phyloP scores from a whole-genome alignment of 2,329 filamentous ascomycete genomes.

The Stylonectria norvegica region DNA sequence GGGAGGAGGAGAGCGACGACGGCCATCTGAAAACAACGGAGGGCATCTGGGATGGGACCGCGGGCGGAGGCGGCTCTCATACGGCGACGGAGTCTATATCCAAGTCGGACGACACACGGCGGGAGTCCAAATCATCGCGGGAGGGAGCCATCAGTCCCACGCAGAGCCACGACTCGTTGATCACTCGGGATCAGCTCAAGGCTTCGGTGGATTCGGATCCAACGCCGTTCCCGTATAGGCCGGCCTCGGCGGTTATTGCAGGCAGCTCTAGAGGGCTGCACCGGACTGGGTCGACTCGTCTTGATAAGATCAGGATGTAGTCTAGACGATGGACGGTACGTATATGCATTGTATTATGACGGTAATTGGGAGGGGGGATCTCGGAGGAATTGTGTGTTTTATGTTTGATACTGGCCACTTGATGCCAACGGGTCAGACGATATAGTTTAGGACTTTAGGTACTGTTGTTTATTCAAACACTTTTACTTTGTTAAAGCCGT shows the following conservation, averaged over 20 bases:
- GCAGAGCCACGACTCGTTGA: constrained; percentile 28
- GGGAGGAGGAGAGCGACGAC: constrained; percentile 24
- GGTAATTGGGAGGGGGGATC: too few species aligned
- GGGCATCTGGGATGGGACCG: constrained; percentile 23
- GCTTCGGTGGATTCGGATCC: constrained; percentile 14
- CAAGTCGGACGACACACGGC: constrained; percentile 14
- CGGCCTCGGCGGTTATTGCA: constrained; percentile 16
- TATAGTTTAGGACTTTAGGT: too few species aligned
- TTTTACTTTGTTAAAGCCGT: too few species aligned
- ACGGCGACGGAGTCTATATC: constrained; percentile 17
- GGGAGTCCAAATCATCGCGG: constrained; percentile 10
- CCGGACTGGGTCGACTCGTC: constrained; percentile 2
- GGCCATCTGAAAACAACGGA: constrained; percentile 19
- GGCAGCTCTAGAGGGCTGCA: constrained; percentile 16
- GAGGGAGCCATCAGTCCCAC: constrained; percentile 23
- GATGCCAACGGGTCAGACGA: too few species aligned
- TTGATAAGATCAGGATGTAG: background rate
- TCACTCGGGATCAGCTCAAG: constrained; percentile 19
- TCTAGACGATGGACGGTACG: too few species aligned
- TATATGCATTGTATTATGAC: too few species aligned
- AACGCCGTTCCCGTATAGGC: constrained; percentile 7
- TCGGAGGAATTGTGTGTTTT: too few species aligned
- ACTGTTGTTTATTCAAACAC: too few species aligned
- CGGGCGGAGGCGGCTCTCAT: constrained; percentile 10
- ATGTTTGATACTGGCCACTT: too few species aligned